Percentiles rank a stretch among this genome's conserved stretches.
phyloP scores from a whole-genome alignment of 2,329 filamentous ascomycete species.

The Ceratocystis albifundus region DNA sequence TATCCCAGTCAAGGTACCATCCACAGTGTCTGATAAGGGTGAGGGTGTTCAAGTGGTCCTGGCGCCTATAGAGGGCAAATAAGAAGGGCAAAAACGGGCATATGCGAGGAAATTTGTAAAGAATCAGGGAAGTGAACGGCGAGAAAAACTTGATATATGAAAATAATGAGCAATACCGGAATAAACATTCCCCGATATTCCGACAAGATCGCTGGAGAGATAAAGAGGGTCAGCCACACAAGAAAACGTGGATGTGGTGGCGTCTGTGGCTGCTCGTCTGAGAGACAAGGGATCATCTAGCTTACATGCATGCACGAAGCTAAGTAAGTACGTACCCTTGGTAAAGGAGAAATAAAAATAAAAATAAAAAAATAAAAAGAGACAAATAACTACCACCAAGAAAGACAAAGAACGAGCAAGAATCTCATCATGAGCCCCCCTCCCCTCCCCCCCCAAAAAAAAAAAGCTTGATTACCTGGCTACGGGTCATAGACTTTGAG shows the following conservation, averaged over 20 bases:
- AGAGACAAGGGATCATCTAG: too few species aligned
- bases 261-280: background rate
- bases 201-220: background rate
- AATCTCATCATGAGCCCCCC: background rate
- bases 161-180: too few species aligned
- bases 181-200: too few species aligned
- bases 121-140: background rate
- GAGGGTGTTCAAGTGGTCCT: conserved; percentile 8
- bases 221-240: background rate
- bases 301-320: too few species aligned
- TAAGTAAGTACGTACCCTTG: background rate
- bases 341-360: background rate
- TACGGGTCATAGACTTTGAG: background rate
- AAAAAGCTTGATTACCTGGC: background rate
- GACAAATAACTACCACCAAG: background rate
- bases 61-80: background rate
- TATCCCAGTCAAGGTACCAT: background rate
- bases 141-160: background rate
- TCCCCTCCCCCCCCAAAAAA: too few species aligned
- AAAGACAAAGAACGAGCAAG: background rate
- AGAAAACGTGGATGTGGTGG: background rate
- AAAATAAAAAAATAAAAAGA: background rate
- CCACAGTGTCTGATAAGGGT: conserved; percentile 8
- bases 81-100: background rate
- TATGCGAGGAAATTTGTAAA: background rate